These are phyloP conservation scores for Gossypium ekmanianum DNA, from an alignment of 345 rosid genomes.

Conservation along the genomic window DNA sequence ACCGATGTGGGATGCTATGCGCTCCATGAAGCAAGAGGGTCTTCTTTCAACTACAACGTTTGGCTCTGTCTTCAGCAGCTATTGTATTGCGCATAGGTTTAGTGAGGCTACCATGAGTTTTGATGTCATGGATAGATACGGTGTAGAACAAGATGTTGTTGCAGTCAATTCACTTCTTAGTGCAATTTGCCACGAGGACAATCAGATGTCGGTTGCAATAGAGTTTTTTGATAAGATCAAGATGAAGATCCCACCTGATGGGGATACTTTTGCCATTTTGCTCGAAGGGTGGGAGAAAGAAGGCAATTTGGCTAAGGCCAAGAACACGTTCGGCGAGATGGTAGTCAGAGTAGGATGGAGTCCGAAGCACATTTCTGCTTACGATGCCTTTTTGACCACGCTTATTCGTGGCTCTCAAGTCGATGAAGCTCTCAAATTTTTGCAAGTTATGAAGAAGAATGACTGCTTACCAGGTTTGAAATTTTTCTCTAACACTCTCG, in stretches of 20 bases:
- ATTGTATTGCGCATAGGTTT: slow-evolving; percentile 34
- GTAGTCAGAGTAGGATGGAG: slow-evolving; percentile 41
- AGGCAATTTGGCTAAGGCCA: slow-evolving; percentile 44
- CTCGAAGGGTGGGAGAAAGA: slow-evolving; percentile 66
- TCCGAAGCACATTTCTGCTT: slow-evolving; percentile 21
- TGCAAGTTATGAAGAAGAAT: slow-evolving; percentile 42
- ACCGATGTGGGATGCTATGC: slow-evolving; percentile 59
- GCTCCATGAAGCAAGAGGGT: slow-evolving; percentile 45
- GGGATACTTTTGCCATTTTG: slow-evolving; percentile 46
- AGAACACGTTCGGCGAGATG: slow-evolving; percentile 50
- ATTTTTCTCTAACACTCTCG: slow-evolving; percentile 45
- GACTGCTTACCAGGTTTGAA: slow-evolving; percentile 50
- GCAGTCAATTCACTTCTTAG: slow-evolving; percentile 51
- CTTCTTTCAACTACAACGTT: slow-evolving; percentile 30
- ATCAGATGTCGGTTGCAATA: slow-evolving; percentile 30
- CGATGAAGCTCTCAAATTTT: slow-evolving; percentile 41
- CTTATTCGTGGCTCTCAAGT: slow-evolving; percentile 31
- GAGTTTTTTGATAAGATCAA: slow-evolving; percentile 42
- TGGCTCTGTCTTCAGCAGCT: slow-evolving; percentile 40
- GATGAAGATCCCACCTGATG: slow-evolving; percentile 37
- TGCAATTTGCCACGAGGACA: slow-evolving; percentile 40
- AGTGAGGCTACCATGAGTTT: slow-evolving; percentile 49
- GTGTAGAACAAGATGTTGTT: slow-evolving; percentile 36
- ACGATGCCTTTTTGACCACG: slow-evolving; percentile 37
- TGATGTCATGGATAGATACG: slow-evolving; percentile 51